phyloP scores from a whole-genome alignment of 768 basidiomycete genomes.

The Podaxis carcinomalis region DNA sequence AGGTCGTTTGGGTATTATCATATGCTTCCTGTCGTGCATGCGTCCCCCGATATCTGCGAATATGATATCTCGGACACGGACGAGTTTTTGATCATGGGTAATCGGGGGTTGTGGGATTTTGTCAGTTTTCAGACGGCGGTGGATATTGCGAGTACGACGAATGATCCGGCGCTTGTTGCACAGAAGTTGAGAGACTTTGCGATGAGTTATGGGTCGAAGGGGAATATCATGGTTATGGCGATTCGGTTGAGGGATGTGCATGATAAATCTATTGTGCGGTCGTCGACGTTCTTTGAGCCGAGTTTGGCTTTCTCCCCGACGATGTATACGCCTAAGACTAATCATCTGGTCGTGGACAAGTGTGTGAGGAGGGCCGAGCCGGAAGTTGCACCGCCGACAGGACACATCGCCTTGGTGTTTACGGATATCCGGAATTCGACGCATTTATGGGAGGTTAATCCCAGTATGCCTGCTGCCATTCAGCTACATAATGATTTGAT shows the following conservation, averaged over 20 bases:
- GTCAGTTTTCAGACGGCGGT: conserved; percentile 95
- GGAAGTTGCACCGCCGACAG: conserved; percentile 81
- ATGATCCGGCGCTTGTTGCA: conserved; percentile 77
- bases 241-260: conserved; percentile 64
- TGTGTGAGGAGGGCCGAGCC: conserved; percentile 60
- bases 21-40: conserved; percentile 85
- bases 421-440: conserved; percentile 98
- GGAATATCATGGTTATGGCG: conserved; percentile 98
- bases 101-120: conserved; percentile 90
- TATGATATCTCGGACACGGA: conserved; percentile 77
- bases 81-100: conserved; percentile 95
- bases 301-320: conserved; percentile 19
- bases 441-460: conserved; percentile 92
- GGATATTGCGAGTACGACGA: conserved; percentile 86
- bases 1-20: conserved; percentile 92
- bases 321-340: conserved; percentile 26
- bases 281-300: conserved; percentile 1
- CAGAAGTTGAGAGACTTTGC: conserved; percentile 97
- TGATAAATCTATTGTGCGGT: conserved; percentile 5
- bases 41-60: conserved; percentile 72
- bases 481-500: conserved; percentile 84
- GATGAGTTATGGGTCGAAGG: conserved; percentile 92
- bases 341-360: conserved; percentile 53
- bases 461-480: conserved; percentile 94
- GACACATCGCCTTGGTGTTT: conserved; percentile 90